Evolutionary conservation across 441 rosid species (phyloP), one percentile per base, ranked within the genome.

Genomic region (Jatropha multifida): DNA sequence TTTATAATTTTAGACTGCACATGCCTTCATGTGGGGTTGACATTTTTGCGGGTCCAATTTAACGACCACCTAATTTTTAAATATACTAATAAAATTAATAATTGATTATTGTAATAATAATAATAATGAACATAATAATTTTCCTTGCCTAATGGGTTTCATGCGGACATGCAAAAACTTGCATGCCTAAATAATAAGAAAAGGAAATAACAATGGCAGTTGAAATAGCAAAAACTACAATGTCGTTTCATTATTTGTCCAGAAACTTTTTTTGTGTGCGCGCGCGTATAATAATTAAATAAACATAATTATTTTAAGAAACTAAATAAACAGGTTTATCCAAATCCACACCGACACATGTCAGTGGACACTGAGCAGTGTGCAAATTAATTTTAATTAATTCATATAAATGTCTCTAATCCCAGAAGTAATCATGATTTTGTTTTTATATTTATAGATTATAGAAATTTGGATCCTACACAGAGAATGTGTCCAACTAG

Each of bases 1-100:
- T 32, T 48, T 65, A 38, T 12, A 37, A 40, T 4, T 55, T 26
- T 48, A 8, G 62, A 10, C 37, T 26, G 82, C 82, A 79, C 82
- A 75, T 79, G 82, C 72, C 26, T 32, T 54, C 82, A 66, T 65
- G 82, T 65, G 79, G 74, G 42, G 61, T 75, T 60, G 78, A 68
- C 78, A 46, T 71, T 49, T 46, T 0, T 32, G 73, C 32, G 73
- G 78, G 61, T 62, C 78, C 65, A 49, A 2, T 12, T 58, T 10
- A 18, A 7, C 8, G 5, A 40, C 38, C 15, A 40, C 38, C 15
- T 15, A 27, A 3, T 71, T 58, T 54, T 71, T 18, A 4, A 26
- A 52, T 38, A 10, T 4, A 17, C 54, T 15, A 38, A 1, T 11
- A 7, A 41, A 6, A 42, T 18, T 38, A 60, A 52, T 52, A 4